Conservation (phyloP, 768 basidiomycete genomes). For the Symmetrospora coprosmae region DNA sequence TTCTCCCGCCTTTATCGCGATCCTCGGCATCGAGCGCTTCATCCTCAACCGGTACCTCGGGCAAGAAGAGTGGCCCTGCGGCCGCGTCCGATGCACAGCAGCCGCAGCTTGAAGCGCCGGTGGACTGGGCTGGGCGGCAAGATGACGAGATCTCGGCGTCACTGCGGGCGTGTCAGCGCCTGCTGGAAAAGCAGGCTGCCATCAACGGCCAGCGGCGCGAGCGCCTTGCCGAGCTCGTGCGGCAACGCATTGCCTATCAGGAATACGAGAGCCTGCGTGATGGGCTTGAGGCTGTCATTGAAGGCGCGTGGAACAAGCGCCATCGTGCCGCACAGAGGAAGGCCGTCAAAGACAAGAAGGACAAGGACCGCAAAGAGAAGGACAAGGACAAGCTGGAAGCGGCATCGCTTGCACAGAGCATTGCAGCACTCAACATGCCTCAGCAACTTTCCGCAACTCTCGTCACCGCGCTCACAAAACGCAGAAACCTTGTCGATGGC, state of each 20-base stretch:
- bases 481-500: conserved; percentile 61
- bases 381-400: conserved; percentile 42
- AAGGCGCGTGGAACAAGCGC: conserved; percentile 56
- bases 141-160: conserved; percentile 80
- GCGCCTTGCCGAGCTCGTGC: conserved; percentile 59
- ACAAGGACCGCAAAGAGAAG: conserved; percentile 56
- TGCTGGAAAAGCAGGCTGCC: conserved; percentile 59
- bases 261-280: conserved; percentile 79
- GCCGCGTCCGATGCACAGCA: background rate
- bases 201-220: conserved; percentile 70
- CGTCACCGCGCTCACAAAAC: conserved; percentile 55
- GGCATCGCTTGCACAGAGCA: conserved; percentile 33
- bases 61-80: background rate
- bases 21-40: background rate
- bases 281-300: conserved; percentile 71
- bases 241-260: conserved; percentile 75
- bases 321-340: conserved; percentile 46
- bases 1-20: conserved; percentile 36
- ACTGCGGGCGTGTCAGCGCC: conserved; percentile 70
- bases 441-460: conserved; percentile 50
- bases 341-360: conserved; percentile 52
- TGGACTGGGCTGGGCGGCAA: conserved; percentile 45
- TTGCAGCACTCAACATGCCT: conserved; percentile 3
- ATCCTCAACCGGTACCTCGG: too few relatives aligned
- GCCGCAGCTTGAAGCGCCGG: conserved; percentile 18